Evolutionary conservation across 495 filamentous ascomycete genomes (phyloP).

Genomic region (Evernia prunastri): DNA sequence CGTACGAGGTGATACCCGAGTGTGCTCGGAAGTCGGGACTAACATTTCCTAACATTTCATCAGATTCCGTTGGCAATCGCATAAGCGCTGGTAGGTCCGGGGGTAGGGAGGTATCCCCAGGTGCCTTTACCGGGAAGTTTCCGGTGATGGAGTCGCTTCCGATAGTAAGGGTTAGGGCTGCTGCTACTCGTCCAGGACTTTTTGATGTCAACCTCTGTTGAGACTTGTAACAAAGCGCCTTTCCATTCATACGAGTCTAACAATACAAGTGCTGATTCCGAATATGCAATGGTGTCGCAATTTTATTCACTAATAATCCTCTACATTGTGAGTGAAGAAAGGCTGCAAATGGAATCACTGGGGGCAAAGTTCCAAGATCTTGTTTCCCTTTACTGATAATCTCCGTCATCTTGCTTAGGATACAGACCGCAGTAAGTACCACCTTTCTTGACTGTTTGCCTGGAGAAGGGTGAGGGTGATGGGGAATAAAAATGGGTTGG

Average conservation of each 20-base stretch:
- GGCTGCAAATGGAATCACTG: neutral
- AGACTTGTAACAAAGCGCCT: neutral
- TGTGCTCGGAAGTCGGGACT: no score
- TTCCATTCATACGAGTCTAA: neutral
- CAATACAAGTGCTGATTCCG: neutral
- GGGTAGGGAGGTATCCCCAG: no score
- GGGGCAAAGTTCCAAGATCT: neutral
- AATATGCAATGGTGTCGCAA: neutral
- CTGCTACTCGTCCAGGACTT: no score
- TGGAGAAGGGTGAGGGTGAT: neutral
- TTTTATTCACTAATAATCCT: no score
- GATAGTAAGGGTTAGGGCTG: no score
- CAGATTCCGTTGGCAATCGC: no score
- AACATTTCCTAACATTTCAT: no score
- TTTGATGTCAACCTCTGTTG: no score
- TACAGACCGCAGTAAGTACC: neutral
- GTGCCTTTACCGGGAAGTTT: no score
- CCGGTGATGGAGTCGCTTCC: no score
- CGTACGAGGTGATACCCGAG: no score
- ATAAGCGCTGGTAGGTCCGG: no score
- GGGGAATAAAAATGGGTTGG: neutral
- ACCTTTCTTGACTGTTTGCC: neutral
- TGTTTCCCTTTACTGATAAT: neutral
- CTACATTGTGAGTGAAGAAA: neutral
- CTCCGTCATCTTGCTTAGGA: neutral